Evolutionary conservation across 1,284 basidiomycete genomes (phyloP).

Genomic region (Uromyces viciae-fabae): DNA sequence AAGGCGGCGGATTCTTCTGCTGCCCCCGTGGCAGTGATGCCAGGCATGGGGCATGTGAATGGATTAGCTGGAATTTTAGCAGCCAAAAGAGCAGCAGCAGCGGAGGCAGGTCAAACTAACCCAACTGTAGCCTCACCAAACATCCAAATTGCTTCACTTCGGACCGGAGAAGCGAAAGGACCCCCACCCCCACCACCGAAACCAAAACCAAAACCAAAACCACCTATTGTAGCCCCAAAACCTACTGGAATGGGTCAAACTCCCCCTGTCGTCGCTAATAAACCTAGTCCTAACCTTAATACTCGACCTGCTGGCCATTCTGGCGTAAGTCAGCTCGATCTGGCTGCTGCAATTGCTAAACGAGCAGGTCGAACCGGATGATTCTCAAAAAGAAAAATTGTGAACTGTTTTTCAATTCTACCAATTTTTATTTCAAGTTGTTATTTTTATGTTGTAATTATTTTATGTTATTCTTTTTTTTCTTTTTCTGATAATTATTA

Average conservation of each 20-base stretch:
- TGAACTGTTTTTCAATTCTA: neutral
- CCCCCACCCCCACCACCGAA: slow-evolving; percentile 55
- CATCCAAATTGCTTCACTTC: neutral
- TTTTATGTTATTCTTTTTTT: neutral
- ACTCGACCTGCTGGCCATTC: slow-evolving; percentile 62
- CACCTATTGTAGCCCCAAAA: slow-evolving; percentile 58
- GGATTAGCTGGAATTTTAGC: slow-evolving; percentile 56
- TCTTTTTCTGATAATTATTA: neutral
- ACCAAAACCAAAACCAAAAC: slow-evolving; percentile 59
- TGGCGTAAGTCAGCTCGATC: slow-evolving; percentile 67
- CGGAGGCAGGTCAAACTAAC: slow-evolving; percentile 30
- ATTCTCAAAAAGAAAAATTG: neutral
- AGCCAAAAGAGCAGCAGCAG: slow-evolving; percentile 56
- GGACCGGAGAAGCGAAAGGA: slow-evolving; percentile 7
- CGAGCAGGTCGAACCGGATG: slow-evolving; percentile 34
- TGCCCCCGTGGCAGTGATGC: slow-evolving; percentile 56
- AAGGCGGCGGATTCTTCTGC: slow-evolving; percentile 52
- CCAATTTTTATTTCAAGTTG: neutral
- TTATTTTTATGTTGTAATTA: neutral
- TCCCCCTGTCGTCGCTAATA: slow-evolving; percentile 59
- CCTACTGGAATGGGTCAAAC: slow-evolving; percentile 50
- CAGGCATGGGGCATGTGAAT: slow-evolving; percentile 55
- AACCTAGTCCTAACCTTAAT: slow-evolving; percentile 64
- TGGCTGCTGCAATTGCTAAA: slow-evolving; percentile 63
- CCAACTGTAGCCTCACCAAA: neutral